Evolutionary conservation across 139 green algal species (phyloP).

Genomic region (Penium margaritaceum): DNA sequence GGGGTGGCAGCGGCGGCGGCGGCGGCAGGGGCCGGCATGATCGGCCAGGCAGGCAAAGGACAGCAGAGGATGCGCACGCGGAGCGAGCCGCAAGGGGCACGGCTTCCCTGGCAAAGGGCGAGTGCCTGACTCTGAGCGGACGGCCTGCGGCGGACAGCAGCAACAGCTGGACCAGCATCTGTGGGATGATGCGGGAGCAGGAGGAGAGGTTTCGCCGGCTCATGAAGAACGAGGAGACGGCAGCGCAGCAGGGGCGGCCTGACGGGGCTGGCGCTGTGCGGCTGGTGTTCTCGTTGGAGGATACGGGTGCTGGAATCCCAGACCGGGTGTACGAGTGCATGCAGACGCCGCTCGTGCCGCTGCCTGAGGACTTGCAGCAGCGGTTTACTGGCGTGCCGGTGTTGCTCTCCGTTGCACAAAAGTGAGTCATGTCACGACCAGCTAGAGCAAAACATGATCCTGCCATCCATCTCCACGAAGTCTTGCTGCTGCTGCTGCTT

Average conservation of each 20-base stretch:
- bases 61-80: slow-evolving; percentile 1
- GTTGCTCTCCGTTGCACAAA: background rate
- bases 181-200: slow-evolving; percentile 8
- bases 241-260: background rate
- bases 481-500: too few species aligned
- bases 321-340: slow-evolving; percentile 5
- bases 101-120: background rate
- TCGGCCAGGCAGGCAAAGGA: too few species aligned
- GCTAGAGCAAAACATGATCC: too few species aligned
- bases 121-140: slow-evolving; percentile 22
- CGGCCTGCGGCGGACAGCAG: slow-evolving; percentile 14
- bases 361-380: background rate
- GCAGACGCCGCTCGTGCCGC: slow-evolving; percentile 2
- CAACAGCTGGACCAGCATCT: slow-evolving; percentile 21
- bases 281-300: slow-evolving; percentile 27
- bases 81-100: background rate
- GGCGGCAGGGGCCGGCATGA: too few species aligned
- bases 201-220: too few species aligned
- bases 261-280: background rate
- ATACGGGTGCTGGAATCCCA: slow-evolving; percentile 16
- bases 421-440: background rate
- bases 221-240: too few species aligned
- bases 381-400: background rate
- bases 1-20: too few species aligned
- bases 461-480: too few species aligned